Base-by-base conservation (phyloP, 345 rosid genomes). In the Punica granatum region DNA sequence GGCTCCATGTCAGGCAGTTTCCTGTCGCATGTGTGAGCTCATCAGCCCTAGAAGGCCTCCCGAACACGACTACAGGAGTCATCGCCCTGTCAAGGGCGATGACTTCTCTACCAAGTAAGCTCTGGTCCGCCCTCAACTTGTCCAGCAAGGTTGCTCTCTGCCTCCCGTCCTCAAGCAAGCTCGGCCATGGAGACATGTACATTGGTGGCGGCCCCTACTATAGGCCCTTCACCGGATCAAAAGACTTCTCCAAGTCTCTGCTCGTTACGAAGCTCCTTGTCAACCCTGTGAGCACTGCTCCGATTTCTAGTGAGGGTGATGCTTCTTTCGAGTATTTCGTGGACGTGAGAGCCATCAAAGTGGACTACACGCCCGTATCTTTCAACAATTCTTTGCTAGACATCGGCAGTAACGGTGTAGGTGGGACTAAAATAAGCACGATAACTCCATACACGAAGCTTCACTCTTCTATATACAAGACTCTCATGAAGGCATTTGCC, bases 381-480 rank as follows among this genome's bases (percentile, higher is more conserved):
- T 41, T 82, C 28, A 77, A 82, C 46, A 8, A 42, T 5, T 48
- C 78, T 1, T 48, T 80, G 76, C 67, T 82, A 4, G 41, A 48
- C 19, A 70, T 79, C 5, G 35, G 67, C 19, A 74, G 61, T 6
- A 46, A 68, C 44, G 83, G 83, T 0, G 14, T 28, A n/a, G 89
- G 89, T 14, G 89, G 92, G 7, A 81, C 89, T 1, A 79, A 72
- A 70, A 62, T 87, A 69, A 79, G 81, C 77, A 76, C 86, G 4
- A 54, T 70, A 0, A 31, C 35, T 25, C 81, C 78, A 0, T 81
- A 81, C 73, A 69, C 85, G 0, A 44, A 67, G 13, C 7, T 82
- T 49, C 77, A 82, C 25, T 43, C 80, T 14, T 77, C 87, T 11
- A 84, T 86, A 18, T 82, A 77, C 73, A 84, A 66, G 16, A 79